Conservation (phyloP, 2,329 filamentous ascomycete species). For the Sporothrix brasiliensis region DNA sequence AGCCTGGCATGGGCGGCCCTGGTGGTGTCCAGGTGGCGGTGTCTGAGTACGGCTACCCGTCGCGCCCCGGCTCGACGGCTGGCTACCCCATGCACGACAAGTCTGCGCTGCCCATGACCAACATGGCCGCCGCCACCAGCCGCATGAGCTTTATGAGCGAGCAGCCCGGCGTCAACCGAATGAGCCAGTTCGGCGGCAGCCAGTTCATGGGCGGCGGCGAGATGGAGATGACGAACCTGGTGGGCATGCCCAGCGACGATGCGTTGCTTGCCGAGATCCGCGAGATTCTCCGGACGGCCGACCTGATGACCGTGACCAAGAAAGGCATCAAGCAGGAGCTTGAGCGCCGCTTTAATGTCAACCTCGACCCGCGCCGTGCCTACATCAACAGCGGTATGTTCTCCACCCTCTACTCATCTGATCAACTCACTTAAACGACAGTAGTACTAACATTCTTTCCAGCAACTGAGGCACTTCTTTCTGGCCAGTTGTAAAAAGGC, state of each 20-base stretch:
- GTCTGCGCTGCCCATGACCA: constrained; percentile 52
- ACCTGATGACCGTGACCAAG: constrained; percentile 98
- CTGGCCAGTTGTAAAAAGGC: constrained; percentile 66
- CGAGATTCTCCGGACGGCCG: constrained; percentile 86
- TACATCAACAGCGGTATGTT: constrained; percentile 91
- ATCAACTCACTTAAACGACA: not conserved
- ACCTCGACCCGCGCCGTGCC: constrained; percentile 81
- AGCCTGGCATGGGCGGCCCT: constrained; percentile 54
- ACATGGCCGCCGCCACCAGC: constrained; percentile 51
- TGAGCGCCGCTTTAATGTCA: constrained; percentile 84
- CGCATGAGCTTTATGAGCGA: constrained; percentile 81
- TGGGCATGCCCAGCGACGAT: constrained; percentile 82
- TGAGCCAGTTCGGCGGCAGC: constrained; percentile 64
- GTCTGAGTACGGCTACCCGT: constrained; percentile 70
- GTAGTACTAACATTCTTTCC: constrained; percentile 21
- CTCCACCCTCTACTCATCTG: constrained; percentile 5
- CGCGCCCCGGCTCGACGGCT: constrained; percentile 59
- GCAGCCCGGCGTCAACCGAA: constrained; percentile 55
- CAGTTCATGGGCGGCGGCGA: constrained; percentile 60
- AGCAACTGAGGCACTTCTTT: constrained; percentile 79
- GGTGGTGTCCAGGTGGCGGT: constrained; percentile 52
- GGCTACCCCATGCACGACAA: constrained; percentile 55
- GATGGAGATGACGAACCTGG: constrained; percentile 74
- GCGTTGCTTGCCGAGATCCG: constrained; percentile 90
- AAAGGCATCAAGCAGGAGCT: constrained; percentile 95